Base-by-base conservation (phyloP, 768 basidiomycete species). In the Clavulina sp. region DNA sequence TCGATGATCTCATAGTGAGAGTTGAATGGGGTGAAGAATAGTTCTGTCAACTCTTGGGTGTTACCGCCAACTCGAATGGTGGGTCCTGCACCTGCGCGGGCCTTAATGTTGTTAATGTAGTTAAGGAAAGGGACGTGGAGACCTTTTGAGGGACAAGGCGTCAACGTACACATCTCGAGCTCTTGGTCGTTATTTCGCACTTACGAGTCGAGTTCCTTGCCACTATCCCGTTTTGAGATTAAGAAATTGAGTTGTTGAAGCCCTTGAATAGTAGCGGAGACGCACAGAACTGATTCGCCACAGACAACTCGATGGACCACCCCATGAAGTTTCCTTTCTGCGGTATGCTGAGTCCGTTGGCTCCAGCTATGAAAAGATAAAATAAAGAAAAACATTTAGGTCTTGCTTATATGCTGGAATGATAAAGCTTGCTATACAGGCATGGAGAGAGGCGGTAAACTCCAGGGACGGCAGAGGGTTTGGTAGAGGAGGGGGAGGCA, bases 281-380 rank as follows among this genome's bases (percentile, higher is more conserved):
- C 74, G 55, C 40, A 67, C 63, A 55, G 43, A 72, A 64, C 60
- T 74, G 73, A 53, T 73, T 73, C 2, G 71, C 70, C 5, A 80
- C 74, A 19, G 75, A 77, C 66, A 80, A 69, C 62, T 81, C 80
- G 29, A 81, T 67, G 1, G 71, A 73, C 56, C 80, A 80, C 0
- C 79, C 79, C 48, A 77, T 61, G 31, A 72, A 73, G 18, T 75
- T 70, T 19, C 76, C 78, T n/a, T 62, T 60, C 51, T 69, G 66
- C 2, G 62, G 60, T 47, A 72, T 70, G 1, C 70, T 70, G 33
- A 77, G 56, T 23, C 31, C 32, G 16, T 34, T 21, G 32, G 54
- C 41, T 21, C 21, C 50, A 4, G 63, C 65, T 4, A 54, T 48
- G 41, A 41, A n/a, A n/a, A n/a, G n/a, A n/a, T n/a, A n/a, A n/a